Conservation (phyloP, 192 early-diverging fungal genomes). For the Entomortierella chlamydospora region DNA sequence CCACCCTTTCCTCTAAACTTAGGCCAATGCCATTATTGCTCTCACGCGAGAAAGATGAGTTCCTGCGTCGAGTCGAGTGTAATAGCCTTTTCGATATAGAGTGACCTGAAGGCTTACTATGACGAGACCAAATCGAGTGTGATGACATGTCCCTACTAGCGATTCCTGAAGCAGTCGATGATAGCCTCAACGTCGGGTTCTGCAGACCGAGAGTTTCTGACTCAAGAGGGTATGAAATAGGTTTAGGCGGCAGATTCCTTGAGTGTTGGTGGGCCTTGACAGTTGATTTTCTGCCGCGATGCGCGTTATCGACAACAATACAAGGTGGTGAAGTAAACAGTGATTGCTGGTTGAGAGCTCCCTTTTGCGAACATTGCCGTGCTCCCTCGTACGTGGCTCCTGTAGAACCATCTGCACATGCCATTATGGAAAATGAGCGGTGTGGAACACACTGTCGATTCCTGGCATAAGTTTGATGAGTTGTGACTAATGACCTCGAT, state of each 20-base stretch:
- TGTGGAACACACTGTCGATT: conserved; percentile 3
- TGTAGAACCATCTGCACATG: conserved; percentile 8
- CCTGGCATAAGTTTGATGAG: conserved; percentile 3
- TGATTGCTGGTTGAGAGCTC: conserved; percentile 23
- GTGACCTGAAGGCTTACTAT: background rate
- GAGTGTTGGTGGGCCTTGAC: conserved; percentile 15
- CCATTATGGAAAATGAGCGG: conserved; percentile 38
- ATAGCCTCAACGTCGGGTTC: background rate
- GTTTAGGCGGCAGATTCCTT: background rate
- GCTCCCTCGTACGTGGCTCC: conserved; percentile 8
- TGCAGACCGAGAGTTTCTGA: background rate
- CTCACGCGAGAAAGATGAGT: conserved; percentile 9
- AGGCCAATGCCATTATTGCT: background rate
- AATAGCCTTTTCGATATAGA: conserved; percentile 1
- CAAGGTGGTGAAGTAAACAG: conserved; percentile 30
- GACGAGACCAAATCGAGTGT: conserved; percentile 6
- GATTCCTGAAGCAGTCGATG: background rate
- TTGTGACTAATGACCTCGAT: conserved; percentile 11
- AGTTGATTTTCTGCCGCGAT: conserved; percentile 30
- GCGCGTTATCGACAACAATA: conserved; percentile 26
- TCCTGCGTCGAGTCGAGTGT: conserved; percentile 21
- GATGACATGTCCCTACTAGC: background rate
- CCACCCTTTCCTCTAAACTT: conserved; percentile 3
- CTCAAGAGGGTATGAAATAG: background rate
- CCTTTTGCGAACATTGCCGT: conserved; percentile 17